These are phyloP conservation scores for Lodderomyces oxycetoniae DNA, from an alignment of 1,139 yeast species.

Conservation along the genomic window DNA sequence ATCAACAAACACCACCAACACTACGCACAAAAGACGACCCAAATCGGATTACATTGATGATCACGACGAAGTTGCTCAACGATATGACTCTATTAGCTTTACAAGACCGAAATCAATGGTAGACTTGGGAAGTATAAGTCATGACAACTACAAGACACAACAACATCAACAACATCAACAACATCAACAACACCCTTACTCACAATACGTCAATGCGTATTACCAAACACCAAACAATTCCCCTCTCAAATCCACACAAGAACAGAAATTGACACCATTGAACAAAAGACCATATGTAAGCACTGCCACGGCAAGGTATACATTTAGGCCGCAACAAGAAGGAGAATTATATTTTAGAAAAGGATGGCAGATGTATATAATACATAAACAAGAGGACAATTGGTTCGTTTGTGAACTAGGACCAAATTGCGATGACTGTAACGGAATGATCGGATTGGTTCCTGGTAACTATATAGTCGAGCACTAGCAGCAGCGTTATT, in stretches of 20 bases:
- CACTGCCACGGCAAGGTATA: constrained; percentile 65
- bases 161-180: constrained; percentile 1
- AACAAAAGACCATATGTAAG: constrained; percentile 50
- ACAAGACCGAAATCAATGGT: constrained; percentile 44
- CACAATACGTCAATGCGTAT: neutral
- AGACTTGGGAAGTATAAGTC: constrained; percentile 1
- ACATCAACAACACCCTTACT: neutral
- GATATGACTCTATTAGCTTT: constrained; percentile 29
- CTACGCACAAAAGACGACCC: constrained; percentile 7
- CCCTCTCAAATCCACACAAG: neutral
- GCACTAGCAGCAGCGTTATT: constrained; percentile 12
- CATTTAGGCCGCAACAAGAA: constrained; percentile 71
- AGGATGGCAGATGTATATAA: constrained; percentile 66
- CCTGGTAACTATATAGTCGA: constrained; percentile 68
- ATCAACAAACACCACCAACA: constrained; percentile 16
- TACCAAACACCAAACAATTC: neutral
- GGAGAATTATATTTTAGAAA: constrained; percentile 73
- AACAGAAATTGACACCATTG: constrained; percentile 23
- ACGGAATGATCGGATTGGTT: constrained; percentile 62
- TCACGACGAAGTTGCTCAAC: constrained; percentile 34
- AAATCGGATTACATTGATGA: constrained; percentile 34
- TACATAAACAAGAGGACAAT: constrained; percentile 78
- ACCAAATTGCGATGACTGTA: constrained; percentile 42
- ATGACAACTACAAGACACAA: neutral
- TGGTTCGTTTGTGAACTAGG: constrained; percentile 86